A percentile compares a stretch with the other conserved stretches of the same genome.
Conservation (phyloP, 176 grass and related monocot genomes). For the Typha latifolia region DNA sequence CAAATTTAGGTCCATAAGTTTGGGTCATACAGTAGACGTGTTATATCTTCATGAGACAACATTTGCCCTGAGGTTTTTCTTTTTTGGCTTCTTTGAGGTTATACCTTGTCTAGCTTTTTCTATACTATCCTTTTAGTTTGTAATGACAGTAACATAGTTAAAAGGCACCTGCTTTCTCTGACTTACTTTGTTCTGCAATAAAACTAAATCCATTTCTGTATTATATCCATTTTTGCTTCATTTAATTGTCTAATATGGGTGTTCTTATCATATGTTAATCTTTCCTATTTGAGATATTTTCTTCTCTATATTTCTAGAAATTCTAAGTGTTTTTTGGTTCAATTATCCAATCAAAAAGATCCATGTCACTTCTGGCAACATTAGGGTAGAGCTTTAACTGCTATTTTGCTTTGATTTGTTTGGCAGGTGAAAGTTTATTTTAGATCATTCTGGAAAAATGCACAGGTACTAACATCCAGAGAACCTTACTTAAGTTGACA, state of each 20-base stretch:
- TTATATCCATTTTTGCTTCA: background rate
- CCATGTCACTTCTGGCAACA: background rate
- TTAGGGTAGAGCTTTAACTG: background rate
- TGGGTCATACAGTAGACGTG: background rate
- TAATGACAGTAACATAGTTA: too few relatives aligned
- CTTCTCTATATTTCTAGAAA: too few relatives aligned
- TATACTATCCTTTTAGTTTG: too few relatives aligned
- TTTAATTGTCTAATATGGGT: background rate
- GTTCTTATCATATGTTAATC: too few relatives aligned
- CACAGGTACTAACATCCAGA: background rate
- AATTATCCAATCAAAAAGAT: too few relatives aligned
- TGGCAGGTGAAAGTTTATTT: conserved; percentile 18
- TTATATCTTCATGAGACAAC: background rate
- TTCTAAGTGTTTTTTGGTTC: too few relatives aligned
- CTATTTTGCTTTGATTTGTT: conserved; percentile 6
- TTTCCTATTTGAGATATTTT: too few relatives aligned
- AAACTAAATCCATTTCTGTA: background rate
- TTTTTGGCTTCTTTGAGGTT: too few relatives aligned
- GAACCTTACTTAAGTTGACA: too few relatives aligned
- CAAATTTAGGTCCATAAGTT: background rate
- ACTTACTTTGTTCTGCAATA: background rate
- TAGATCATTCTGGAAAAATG: conserved; percentile 20
- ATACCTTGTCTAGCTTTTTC: too few relatives aligned
- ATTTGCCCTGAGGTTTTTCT: background rate
- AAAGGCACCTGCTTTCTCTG: too few relatives aligned